Conservation (phyloP, 441 rosid species). For the Theobroma grandiflorum region DNA sequence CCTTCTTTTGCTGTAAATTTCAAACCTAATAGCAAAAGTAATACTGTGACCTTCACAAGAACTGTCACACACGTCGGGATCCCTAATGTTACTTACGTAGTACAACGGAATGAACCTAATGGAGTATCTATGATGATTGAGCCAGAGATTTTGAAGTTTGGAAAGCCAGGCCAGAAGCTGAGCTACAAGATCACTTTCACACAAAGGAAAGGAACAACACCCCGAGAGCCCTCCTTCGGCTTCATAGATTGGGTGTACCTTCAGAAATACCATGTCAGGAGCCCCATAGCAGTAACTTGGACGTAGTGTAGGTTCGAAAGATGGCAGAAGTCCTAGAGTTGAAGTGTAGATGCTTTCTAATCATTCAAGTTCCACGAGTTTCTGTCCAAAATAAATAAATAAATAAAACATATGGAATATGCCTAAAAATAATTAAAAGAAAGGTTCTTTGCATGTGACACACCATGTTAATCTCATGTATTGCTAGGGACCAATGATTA, state of each 20-base stretch:
- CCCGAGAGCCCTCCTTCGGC: conserved; percentile 53
- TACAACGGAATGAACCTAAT: not conserved
- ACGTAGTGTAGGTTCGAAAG: not conserved
- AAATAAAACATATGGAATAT: too few relatives aligned
- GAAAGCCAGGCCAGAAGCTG: conserved; percentile 54
- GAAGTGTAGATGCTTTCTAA: too few relatives aligned
- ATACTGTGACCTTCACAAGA: conserved; percentile 30
- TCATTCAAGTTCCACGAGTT: too few relatives aligned
- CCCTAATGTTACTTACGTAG: not conserved
- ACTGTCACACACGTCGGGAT: conserved; percentile 42
- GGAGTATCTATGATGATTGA: conserved; percentile 23
- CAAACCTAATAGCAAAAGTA: conserved; percentile 7
- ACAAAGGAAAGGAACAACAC: conserved; percentile 15
- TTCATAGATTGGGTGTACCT: conserved; percentile 62
- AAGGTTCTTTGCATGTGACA: too few relatives aligned
- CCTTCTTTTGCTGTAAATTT: conserved; percentile 46
- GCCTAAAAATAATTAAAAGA: too few relatives aligned
- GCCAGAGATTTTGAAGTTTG: conserved; percentile 45
- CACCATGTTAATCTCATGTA: too few relatives aligned
- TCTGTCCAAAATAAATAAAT: too few relatives aligned
- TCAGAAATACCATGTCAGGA: conserved; percentile 59
- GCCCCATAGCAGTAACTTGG: conserved; percentile 84
- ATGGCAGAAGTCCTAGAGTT: not conserved
- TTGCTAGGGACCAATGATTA: too few relatives aligned
- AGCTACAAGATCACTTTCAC: conserved; percentile 51